A percentile compares a stretch with the other conserved stretches of the same genome.
phyloP scores from a whole-genome alignment of 495 filamentous ascomycete species.

The Trichoderma virens region DNA sequence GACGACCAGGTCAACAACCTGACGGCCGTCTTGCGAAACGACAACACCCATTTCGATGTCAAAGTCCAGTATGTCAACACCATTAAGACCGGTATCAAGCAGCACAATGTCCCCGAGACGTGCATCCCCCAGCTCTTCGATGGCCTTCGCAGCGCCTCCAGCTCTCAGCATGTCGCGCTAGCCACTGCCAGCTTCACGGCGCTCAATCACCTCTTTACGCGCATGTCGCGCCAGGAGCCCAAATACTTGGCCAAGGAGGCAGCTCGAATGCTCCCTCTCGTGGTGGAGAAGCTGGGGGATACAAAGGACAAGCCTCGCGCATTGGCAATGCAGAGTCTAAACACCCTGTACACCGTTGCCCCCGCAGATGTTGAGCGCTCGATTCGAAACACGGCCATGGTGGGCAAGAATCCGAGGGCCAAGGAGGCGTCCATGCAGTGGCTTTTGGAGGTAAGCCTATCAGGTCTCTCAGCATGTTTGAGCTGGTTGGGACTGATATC shows the following conservation, averaged over 20 bases:
- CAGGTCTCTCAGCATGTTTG: neutral
- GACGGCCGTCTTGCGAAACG: slow-evolving; percentile 58
- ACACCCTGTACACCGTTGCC: slow-evolving; percentile 62
- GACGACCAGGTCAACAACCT: slow-evolving; percentile 60
- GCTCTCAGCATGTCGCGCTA: slow-evolving; percentile 61
- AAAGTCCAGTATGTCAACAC: slow-evolving; percentile 63
- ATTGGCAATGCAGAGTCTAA: slow-evolving; percentile 63
- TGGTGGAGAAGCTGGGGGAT: slow-evolving; percentile 83
- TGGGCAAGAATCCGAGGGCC: slow-evolving; percentile 68
- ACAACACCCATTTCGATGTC: slow-evolving; percentile 53
- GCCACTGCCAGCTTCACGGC: slow-evolving; percentile 74
- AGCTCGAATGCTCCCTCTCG: slow-evolving; percentile 56
- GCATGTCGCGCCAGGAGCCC: slow-evolving; percentile 73
- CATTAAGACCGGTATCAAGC: slow-evolving; percentile 82
- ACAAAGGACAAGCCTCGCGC: slow-evolving; percentile 71
- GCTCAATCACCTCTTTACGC: slow-evolving; percentile 74
- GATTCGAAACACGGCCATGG: slow-evolving; percentile 69
- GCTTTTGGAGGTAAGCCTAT: slow-evolving; percentile 56
- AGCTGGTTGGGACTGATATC: slow-evolving; percentile 1
- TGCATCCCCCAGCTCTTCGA: slow-evolving; percentile 68
- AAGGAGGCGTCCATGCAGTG: slow-evolving; percentile 80
- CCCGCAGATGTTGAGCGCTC: slow-evolving; percentile 67
- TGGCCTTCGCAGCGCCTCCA: slow-evolving; percentile 57
- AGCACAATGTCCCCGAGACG: slow-evolving; percentile 71
- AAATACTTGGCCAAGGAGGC: slow-evolving; percentile 58